A percentile compares a stretch with the other conserved stretches of the same genome.
Evolutionary conservation across 2,329 filamentous ascomycete species (phyloP).

Genomic region (Raffaelea ambrosiae): DNA sequence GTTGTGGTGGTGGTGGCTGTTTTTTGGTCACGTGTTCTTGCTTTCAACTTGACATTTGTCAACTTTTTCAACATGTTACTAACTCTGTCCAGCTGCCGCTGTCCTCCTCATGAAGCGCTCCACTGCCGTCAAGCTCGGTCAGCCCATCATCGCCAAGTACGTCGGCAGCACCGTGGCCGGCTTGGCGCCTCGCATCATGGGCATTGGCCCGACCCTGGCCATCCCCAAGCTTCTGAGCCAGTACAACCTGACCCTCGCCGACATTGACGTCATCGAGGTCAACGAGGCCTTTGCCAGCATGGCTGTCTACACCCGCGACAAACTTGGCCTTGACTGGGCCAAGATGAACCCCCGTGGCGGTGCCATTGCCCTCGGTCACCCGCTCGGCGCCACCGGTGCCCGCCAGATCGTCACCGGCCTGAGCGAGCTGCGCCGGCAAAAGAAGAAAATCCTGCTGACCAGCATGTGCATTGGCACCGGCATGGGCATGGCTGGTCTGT

Average conservation of each 20-base stretch:
- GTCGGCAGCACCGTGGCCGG: slow-evolving; percentile 86
- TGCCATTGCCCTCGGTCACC: slow-evolving; percentile 76
- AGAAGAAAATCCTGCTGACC: slow-evolving; percentile 85
- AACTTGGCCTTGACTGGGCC: slow-evolving; percentile 58
- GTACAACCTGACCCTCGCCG: slow-evolving; percentile 67
- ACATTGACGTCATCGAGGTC: slow-evolving; percentile 84
- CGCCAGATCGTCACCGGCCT: slow-evolving; percentile 83
- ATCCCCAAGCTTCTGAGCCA: slow-evolving; percentile 78
- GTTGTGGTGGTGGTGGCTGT: too few relatives aligned
- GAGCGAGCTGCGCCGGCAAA: slow-evolving; percentile 72
- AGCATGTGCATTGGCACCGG: slow-evolving; percentile 79
- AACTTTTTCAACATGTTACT: neutral
- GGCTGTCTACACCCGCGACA: slow-evolving; percentile 86
- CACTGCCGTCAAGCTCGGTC: slow-evolving; percentile 74
- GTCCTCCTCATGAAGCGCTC: slow-evolving; percentile 91
- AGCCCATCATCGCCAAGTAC: slow-evolving; percentile 92
- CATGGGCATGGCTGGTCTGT: slow-evolving; percentile 59
- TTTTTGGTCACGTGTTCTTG: neutral
- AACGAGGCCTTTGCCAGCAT: slow-evolving; percentile 98
- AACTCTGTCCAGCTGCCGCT: slow-evolving; percentile 54
- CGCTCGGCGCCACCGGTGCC: slow-evolving; percentile 58
- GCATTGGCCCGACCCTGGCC: slow-evolving; percentile 70
- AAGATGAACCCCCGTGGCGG: slow-evolving; percentile 80
- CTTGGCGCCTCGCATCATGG: slow-evolving; percentile 91
- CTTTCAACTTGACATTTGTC: neutral